Evolutionary conservation across 345 rosid genomes (phyloP).

Genomic region (Eucalyptus cloeziana): DNA sequence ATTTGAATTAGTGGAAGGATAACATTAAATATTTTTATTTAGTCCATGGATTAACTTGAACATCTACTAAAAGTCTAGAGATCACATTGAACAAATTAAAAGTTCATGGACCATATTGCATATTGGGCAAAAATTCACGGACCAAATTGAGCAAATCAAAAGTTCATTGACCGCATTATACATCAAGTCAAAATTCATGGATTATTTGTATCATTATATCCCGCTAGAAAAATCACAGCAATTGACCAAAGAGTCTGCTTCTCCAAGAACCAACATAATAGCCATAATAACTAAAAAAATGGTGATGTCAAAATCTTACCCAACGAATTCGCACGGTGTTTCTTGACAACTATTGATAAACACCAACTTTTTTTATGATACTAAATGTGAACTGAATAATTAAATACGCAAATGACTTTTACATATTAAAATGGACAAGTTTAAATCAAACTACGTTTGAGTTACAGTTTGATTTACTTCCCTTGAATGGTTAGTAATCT

Average conservation of each 20-base stretch:
- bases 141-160: rapidly evolving
- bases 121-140: no score
- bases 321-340: not conserved
- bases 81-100: no score
- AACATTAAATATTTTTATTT: no score
- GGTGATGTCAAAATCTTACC: not conserved
- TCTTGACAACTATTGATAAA: not conserved
- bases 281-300: rapidly evolving
- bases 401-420: not conserved
- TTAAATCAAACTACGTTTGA: not conserved
- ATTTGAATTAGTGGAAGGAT: no score
- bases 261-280: not conserved
- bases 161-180: rapidly evolving
- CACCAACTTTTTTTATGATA: not conserved
- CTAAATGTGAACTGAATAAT: not conserved
- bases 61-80: no score
- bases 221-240: rapidly evolving
- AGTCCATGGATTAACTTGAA: no score
- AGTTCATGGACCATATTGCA: no score
- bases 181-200: no score
- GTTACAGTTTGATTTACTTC: not conserved
- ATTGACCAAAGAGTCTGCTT: not conserved
- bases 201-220: rapidly evolving
- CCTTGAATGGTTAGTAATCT: not conserved
- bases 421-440: not conserved